Base-by-base conservation (phyloP, 352 stramenopile species). In the Phytophthora agathidicida region DNA sequence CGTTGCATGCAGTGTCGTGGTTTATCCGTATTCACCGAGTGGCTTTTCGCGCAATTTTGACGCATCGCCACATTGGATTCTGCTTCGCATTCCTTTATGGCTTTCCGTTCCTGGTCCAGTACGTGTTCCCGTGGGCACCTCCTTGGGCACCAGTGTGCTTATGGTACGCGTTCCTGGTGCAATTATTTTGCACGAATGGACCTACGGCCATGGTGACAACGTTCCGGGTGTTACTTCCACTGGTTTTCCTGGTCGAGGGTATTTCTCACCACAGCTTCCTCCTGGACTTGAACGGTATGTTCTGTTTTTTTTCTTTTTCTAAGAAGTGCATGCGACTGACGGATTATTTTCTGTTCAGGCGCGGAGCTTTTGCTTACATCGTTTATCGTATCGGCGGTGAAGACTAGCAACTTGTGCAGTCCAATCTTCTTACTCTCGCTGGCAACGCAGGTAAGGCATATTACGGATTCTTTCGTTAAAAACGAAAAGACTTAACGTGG, bases 231-330 rank as follows among this genome's bases (percentile, higher is more conserved):
- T 65, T 96, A 37, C 45, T 96, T 10, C 88, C 88, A 37, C 71
- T 96, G 16, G 76, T 94, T 7, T 96, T 96, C 33, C 49, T 96
- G 28, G 64, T 96, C 14, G 86, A 96, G 56, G 88, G 88, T 8
- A 91, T 96, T 54, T 94, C 84, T 2, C 80, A 95, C 45, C 86
- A 95, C 68, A 95, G 86, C 56, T 96, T 96, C 50, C 68, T 96
- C 31, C 68, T 96, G n/a, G 88, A 95, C 47, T 60, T 96, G 16
- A 96, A 96, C 53, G 87, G 85, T 93, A 77, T 24, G 54, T n/a
- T n/a, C 57, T 23, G 54, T 31, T 35, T n/a, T n/a, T n/a, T 46
- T 20, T 2, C 13, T 31, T 54, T n/a, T 23, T 10, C 23, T n/a
- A 52, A 28, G 26, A 28, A 30, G 2, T 50, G 22, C 2, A 35